Base-by-base conservation (phyloP, 148 eudicot genomes). In the Cornus florida region DNA sequence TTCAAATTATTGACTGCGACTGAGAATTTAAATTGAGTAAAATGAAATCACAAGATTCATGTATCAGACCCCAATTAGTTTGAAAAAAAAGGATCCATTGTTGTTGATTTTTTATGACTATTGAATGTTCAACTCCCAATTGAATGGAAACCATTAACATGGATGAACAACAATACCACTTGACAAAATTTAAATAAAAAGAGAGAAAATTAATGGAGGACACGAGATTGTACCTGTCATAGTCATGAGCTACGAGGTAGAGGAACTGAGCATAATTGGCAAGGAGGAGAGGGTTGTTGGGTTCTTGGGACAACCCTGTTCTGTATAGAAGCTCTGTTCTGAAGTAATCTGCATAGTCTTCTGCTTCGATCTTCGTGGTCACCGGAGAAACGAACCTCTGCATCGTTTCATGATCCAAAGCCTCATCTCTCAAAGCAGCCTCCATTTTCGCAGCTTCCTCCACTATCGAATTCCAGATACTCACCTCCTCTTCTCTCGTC, bases 231-330 rank as follows among this genome's bases (percentile, higher is more conserved):
- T 92, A 97, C 99, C 98, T 92, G 87, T 92, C 90, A 48, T 70
- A 88, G 71, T 94, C 99, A n/a, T 74, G 94, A 43, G 80, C 89
- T 17, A 94, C 93, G n/a, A 91, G 81, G 88, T 88, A 93, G 71
- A 97, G 92, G 65, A 97, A 97, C 78, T 97, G 98, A 62, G 99
- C 99, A 65, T 84, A 97, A 75, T 97, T 97, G 4, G 93, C 88
- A 12, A 94, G 90, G 32, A 97, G 84, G 35, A 97, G 84, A 12
- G 89, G 78, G 59, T 89, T 97, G 8, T 78, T 70, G 32, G 98
- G 98, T 69, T 97, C 97, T 20, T 86, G 85, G 22, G 84, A 86
- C 70, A 97, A 71, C 10, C 83, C 87, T 73, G 62, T 79, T 78
- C 82, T 88, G 60, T 97, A 97, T 7, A 78, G 24, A 53, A 91